Conservation (phyloP, 2,329 filamentous ascomycete genomes). For the Knoxdaviesia proteae region DNA sequence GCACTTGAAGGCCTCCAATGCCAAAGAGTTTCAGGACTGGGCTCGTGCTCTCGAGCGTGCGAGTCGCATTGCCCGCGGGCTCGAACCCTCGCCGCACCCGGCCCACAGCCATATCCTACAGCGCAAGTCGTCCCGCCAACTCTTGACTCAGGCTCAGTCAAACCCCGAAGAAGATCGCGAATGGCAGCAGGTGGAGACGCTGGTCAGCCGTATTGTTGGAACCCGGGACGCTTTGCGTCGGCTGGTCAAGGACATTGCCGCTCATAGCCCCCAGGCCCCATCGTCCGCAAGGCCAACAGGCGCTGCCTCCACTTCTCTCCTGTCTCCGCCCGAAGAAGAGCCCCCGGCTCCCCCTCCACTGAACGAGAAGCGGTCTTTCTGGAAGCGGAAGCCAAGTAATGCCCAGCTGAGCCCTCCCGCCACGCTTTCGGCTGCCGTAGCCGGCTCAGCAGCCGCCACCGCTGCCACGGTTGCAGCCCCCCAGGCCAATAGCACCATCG, state of each 20-base stretch:
- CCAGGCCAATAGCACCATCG: slow-evolving; percentile 11
- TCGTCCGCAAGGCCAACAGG: slow-evolving; percentile 6
- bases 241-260: slow-evolving; percentile 66
- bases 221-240: slow-evolving; percentile 75
- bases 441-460: too few relatives aligned
- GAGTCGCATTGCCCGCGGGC: slow-evolving; percentile 40
- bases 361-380: slow-evolving; percentile 54
- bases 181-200: slow-evolving; percentile 68
- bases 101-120: slow-evolving; percentile 6
- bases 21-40: slow-evolving; percentile 76
- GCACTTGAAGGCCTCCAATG: slow-evolving; percentile 71
- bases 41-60: slow-evolving; percentile 68
- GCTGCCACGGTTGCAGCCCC: slow-evolving; percentile 15
- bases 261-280: slow-evolving; percentile 26
- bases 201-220: slow-evolving; percentile 72
- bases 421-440: too few relatives aligned
- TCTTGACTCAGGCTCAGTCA: slow-evolving; percentile 11
- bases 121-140: slow-evolving; percentile 5
- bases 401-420: slow-evolving; percentile 17
- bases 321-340: slow-evolving; percentile 27
- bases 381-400: slow-evolving; percentile 68
- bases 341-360: slow-evolving; percentile 9
- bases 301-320: slow-evolving; percentile 8
- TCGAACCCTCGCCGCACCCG: slow-evolving; percentile 17
- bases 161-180: slow-evolving; percentile 48